These are phyloP conservation scores for Aureobasidium musti DNA, from an alignment of 2,329 filamentous ascomycete species.

Conservation along the genomic window DNA sequence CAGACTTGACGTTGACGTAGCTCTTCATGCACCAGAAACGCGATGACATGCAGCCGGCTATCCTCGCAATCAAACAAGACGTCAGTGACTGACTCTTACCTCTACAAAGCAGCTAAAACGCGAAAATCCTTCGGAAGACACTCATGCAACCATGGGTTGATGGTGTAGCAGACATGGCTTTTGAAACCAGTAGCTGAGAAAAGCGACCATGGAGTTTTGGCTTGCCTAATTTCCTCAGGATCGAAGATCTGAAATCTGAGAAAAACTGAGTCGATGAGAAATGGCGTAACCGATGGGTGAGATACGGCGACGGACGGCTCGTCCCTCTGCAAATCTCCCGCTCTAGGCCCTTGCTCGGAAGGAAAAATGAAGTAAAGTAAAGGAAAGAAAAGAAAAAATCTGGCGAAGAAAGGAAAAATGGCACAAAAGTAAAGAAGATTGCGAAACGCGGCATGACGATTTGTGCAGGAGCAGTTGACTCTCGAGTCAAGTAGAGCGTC, in stretches of 20 bases:
- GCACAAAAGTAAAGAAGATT: not conserved
- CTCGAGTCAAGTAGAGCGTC: constrained; percentile 12
- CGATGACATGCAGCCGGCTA: constrained; percentile 8
- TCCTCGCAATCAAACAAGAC: not conserved
- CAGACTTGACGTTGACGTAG: constrained; percentile 1
- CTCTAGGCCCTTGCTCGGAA: not conserved
- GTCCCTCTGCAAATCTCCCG: constrained; percentile 17
- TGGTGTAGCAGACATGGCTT: not conserved
- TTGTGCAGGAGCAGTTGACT: not conserved
- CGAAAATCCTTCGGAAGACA: not conserved
- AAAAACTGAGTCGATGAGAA: not conserved
- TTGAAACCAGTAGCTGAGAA: not conserved
- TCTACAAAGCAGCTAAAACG: no score
- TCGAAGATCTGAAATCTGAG: not conserved
- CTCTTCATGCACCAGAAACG: not conserved
- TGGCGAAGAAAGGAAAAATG: not conserved
- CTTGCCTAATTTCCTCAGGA: not conserved
- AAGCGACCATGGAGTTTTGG: not conserved
- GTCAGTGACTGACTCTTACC: not conserved
- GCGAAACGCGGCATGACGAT: constrained; percentile 10
- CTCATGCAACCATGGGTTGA: constrained; percentile 1
- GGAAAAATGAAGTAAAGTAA: not conserved
- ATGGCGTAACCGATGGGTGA: constrained; percentile 8
- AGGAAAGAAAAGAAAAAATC: not conserved
- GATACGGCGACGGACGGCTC: constrained; percentile 3